Conservation (phyloP, 2,329 filamentous ascomycete species). For the Aureobasidium sp. region DNA sequence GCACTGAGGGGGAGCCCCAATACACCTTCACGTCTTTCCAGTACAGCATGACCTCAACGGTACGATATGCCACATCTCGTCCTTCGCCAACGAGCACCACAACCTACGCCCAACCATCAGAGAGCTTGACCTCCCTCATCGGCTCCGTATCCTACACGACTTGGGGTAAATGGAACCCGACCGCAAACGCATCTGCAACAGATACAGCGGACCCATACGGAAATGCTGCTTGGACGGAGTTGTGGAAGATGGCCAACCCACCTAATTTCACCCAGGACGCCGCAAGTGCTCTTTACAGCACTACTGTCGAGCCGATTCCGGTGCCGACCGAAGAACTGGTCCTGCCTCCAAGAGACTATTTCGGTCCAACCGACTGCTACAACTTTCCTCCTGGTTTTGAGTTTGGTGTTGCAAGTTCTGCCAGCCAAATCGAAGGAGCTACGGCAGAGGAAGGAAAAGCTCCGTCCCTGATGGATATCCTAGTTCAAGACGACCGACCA, state of each 20-base stretch:
- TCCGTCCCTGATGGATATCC: neutral
- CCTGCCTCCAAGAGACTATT: constrained; percentile 48
- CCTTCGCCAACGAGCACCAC: constrained; percentile 29
- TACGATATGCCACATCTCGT: constrained; percentile 32
- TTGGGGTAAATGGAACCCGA: constrained; percentile 38
- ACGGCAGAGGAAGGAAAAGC: constrained; percentile 19
- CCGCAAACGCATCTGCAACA: constrained; percentile 29
- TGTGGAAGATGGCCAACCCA: constrained; percentile 32
- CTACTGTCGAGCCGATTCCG: constrained; percentile 50
- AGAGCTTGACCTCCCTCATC: constrained; percentile 30
- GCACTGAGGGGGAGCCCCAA: constrained; percentile 24
- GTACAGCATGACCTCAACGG: constrained; percentile 35
- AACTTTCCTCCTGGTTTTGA: constrained; percentile 44
- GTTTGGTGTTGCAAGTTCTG: constrained; percentile 21
- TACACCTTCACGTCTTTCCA: constrained; percentile 28
- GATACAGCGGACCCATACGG: constrained; percentile 21
- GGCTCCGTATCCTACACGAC: constrained; percentile 33
- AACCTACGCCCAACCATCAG: constrained; percentile 32
- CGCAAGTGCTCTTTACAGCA: constrained; percentile 26
- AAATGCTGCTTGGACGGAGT: constrained; percentile 1
- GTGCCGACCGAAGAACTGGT: constrained; percentile 50
- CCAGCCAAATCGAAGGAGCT: constrained; percentile 24
- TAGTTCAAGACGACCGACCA: constrained; percentile 21
- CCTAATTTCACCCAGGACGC: constrained; percentile 33
- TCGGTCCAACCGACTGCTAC: constrained; percentile 43